Percentiles rank a stretch among this genome's conserved stretches.
These are phyloP conservation scores for Nymphaea colorata DNA, from an alignment of 164 flowering plant genomes.

Conservation along the genomic window DNA sequence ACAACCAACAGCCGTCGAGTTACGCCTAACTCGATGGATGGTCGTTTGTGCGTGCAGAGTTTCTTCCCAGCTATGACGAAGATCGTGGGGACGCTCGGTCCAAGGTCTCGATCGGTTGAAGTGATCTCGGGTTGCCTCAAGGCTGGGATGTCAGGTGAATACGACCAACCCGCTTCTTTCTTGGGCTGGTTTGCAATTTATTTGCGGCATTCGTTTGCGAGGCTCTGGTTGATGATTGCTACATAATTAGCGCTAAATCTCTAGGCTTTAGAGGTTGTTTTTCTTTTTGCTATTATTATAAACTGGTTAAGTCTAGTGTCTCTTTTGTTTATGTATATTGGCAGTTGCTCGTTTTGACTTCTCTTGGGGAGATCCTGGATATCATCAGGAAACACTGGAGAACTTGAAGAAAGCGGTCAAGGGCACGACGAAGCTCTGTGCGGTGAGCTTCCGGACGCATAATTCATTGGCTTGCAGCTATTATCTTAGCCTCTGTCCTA, in stretches of 20 bases:
- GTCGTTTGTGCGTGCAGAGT: constrained; percentile 23
- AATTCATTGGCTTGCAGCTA: background rate
- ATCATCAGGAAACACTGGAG: constrained; percentile 81
- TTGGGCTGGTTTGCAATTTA: background rate
- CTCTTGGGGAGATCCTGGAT: constrained; percentile 74
- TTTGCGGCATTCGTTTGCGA: background rate
- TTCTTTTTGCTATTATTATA: background rate
- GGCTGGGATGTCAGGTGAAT: constrained; percentile 94
- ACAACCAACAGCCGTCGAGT: too few species aligned
- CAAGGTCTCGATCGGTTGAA: constrained; percentile 67
- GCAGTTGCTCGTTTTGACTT: constrained; percentile 91
- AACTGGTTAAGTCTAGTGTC: background rate
- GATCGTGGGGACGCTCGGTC: constrained; percentile 85
- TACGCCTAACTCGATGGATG: too few species aligned
- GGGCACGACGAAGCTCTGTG: constrained; percentile 81
- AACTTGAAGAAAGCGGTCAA: constrained; percentile 76
- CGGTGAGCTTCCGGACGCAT: constrained; percentile 25
- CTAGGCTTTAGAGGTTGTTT: background rate
- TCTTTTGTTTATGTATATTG: background rate
- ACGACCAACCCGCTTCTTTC: background rate
- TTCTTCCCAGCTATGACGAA: constrained; percentile 85
- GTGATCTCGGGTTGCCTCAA: constrained; percentile 68
- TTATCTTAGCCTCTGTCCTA: background rate
- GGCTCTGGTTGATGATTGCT: background rate
- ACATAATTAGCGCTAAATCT: background rate